phyloP scores from a whole-genome alignment of 2,329 filamentous ascomycete species.

The Cyphellophora attinorum region DNA sequence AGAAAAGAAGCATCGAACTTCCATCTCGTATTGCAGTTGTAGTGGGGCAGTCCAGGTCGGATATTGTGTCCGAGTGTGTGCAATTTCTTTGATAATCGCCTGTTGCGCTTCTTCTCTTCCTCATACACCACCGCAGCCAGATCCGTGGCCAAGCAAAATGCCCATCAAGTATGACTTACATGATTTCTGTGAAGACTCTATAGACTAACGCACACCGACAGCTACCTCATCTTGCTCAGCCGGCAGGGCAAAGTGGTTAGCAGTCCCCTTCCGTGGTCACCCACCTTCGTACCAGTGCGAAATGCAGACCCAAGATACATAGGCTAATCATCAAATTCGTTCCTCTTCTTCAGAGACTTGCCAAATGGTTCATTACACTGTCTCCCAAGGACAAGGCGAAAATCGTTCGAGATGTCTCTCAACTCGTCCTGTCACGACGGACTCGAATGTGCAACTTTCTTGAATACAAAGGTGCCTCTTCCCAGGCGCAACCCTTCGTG shows the following conservation, averaged over 20 bases:
- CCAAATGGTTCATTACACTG: conserved; percentile 98
- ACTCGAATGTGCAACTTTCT: conserved; percentile 99
- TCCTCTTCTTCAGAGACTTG: conserved; percentile 62
- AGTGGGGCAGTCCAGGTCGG: not conserved
- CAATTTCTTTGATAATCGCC: not conserved
- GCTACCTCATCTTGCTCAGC: conserved; percentile 94
- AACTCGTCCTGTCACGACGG: conserved; percentile 87
- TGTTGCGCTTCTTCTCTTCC: not conserved
- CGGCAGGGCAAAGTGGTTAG: conserved; percentile 98
- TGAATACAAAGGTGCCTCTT: conserved; percentile 79
- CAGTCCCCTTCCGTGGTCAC: conserved; percentile 21
- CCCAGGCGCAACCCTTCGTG: not conserved
- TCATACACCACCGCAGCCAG: not conserved
- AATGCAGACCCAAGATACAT: conserved; percentile 10
- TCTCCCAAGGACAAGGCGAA: conserved; percentile 98
- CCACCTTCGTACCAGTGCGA: conserved; percentile 25
- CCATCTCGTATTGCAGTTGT: not conserved
- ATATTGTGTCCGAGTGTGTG: not conserved
- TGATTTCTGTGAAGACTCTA: conserved; percentile 6
- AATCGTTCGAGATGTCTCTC: conserved; percentile 98
- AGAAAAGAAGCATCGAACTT: no score
- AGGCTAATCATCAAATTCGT: conserved; percentile 22
- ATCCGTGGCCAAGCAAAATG: conserved; percentile 28
- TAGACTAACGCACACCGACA: conserved; percentile 29
- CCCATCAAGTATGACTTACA: conserved; percentile 42